Evolutionary conservation across 768 basidiomycete species (phyloP).

Genomic region (Trametes villosa): DNA sequence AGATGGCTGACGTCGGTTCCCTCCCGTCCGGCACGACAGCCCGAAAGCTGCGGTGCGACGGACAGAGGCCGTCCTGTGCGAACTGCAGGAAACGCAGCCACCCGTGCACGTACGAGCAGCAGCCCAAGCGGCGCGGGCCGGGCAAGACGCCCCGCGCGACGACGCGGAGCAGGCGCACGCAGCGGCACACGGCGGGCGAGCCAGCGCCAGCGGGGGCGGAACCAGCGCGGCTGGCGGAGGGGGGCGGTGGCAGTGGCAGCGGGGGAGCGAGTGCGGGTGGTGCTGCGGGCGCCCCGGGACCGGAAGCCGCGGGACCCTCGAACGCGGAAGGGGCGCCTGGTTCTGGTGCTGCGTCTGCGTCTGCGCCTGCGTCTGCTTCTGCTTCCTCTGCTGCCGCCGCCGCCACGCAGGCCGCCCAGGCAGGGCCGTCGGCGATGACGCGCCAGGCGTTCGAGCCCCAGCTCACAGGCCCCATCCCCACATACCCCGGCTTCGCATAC

Average conservation of each 20-base stretch:
- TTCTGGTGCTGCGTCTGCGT: neutral
- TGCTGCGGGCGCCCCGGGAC: constrained; percentile 11
- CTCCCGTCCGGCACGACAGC: constrained; percentile 43
- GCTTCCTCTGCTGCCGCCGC: neutral
- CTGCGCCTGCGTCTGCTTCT: neutral
- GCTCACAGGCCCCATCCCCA: constrained; percentile 21
- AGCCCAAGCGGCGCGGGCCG: constrained; percentile 66
- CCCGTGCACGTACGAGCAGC: constrained; percentile 56
- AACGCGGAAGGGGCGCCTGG: constrained; percentile 5
- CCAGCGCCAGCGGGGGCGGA: neutral
- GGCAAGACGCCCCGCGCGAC: constrained; percentile 71
- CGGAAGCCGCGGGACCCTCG: constrained; percentile 15
- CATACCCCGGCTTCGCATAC: constrained; percentile 22
- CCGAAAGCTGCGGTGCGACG: constrained; percentile 78
- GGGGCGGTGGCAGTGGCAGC: constrained; percentile 1
- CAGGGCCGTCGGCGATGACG: neutral
- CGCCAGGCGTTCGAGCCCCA: constrained; percentile 18
- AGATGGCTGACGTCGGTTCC: constrained; percentile 6
- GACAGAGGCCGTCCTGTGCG: constrained; percentile 61
- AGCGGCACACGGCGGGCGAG: neutral
- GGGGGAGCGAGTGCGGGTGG: neutral
- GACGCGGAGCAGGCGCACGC: neutral
- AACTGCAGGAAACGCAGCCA: constrained; percentile 62
- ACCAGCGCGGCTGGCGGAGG: neutral
- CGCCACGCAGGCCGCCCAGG: neutral